Evolutionary conservation across 2,329 filamentous ascomycete species (phyloP).

Genomic region (Trichoderma afroharzianum): DNA sequence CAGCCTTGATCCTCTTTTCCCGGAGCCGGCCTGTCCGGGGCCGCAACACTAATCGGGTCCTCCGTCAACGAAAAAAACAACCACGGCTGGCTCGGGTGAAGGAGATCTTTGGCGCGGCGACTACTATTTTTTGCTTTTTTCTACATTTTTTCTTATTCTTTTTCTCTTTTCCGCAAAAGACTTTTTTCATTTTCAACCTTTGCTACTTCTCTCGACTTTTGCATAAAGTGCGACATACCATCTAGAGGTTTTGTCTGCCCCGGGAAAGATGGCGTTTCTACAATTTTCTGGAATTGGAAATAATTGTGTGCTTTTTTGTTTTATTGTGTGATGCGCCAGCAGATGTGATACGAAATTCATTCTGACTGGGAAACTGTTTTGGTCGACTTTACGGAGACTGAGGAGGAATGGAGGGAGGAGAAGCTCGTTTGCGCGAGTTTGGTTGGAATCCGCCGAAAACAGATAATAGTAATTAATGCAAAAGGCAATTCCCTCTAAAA

Average conservation of each 20-base stretch:
- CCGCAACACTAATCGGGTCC: conserved; percentile 9
- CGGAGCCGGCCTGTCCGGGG: conserved; percentile 13
- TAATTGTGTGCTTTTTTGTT: conserved; percentile 4
- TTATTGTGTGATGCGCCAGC: conserved; percentile 9
- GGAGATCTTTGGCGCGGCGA: not conserved
- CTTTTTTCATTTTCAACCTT: not conserved
- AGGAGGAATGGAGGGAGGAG: not conserved
- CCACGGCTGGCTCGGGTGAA: conserved; percentile 11
- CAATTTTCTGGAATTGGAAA: conserved; percentile 8
- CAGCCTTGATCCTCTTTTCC: not conserved
- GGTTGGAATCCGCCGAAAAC: conserved; percentile 4
- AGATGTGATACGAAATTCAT: conserved; percentile 13
- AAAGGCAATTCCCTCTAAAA: conserved; percentile 2
- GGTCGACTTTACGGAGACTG: not conserved
- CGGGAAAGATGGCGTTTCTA: conserved; percentile 16
- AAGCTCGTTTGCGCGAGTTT: not conserved
- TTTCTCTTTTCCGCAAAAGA: not conserved
- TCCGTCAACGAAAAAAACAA: not conserved
- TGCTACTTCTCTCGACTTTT: conserved; percentile 14
- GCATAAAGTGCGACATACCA: conserved; percentile 10
- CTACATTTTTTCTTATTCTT: not conserved
- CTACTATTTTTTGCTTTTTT: not conserved
- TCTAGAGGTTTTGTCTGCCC: conserved; percentile 4
- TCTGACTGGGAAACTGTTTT: not conserved
- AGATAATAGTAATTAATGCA: conserved; percentile 16